Evolutionary conservation across 169 alveolate genomes (phyloP).

Genomic region (Amoebophrya sp.): DNA sequence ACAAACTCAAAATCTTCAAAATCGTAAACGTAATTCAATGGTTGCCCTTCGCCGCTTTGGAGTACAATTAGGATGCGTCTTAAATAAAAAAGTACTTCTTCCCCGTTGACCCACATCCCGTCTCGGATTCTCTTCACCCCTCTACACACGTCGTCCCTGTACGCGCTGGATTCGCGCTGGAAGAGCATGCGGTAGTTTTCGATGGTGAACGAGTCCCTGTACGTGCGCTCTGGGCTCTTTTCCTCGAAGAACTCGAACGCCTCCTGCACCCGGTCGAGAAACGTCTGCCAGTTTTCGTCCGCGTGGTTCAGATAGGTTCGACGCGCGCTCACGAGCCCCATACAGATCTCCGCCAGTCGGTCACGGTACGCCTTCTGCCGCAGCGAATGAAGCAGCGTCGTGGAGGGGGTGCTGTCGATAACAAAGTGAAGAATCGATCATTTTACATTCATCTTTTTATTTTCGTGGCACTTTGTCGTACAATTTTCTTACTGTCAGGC

Average conservation of each 20-base stretch:
- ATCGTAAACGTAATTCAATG: background rate
- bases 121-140: background rate
- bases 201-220: background rate
- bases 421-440: too few species aligned
- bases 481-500: too few species aligned
- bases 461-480: too few species aligned
- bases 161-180: background rate
- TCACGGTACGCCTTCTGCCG: background rate
- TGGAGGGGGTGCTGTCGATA: too few species aligned
- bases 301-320: background rate
- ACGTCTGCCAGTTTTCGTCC: background rate
- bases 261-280: background rate
- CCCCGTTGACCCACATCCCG: conserved; percentile 3
- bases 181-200: background rate
- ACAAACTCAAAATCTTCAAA: too few species aligned
- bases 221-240: background rate
- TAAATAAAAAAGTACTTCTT: background rate
- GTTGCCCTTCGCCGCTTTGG: background rate
- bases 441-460: too few species aligned
- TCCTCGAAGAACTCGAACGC: background rate
- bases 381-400: background rate
- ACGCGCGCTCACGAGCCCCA: background rate
- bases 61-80: background rate
- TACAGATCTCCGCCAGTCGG: background rate
- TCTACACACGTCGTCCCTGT: background rate